phyloP scores from a whole-genome alignment of 108 stramenopile species.

The Nitzschia putrida region DNA sequence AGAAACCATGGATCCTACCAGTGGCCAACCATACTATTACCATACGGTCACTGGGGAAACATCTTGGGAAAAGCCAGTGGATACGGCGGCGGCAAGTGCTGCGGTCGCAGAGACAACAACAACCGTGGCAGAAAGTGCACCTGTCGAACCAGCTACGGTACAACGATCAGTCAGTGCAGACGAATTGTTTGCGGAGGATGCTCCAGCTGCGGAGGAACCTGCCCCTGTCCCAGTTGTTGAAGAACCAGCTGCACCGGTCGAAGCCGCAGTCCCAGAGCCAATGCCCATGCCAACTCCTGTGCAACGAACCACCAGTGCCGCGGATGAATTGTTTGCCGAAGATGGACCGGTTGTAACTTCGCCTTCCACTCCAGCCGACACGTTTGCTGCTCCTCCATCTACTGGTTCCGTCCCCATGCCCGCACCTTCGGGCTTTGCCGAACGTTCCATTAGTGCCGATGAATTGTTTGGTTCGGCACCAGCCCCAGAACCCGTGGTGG shows the following conservation, averaged over 20 bases:
- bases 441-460: conserved; percentile 11
- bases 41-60: conserved; percentile 59
- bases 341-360: neutral
- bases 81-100: neutral
- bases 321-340: neutral
- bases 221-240: neutral
- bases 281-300: neutral
- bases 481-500: no score
- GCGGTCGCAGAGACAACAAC: neutral
- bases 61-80: conserved; percentile 61
- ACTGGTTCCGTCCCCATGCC: no score
- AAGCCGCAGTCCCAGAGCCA: conserved; percentile 2
- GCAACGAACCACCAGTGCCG: neutral
- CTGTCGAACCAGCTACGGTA: neutral
- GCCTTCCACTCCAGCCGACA: neutral
- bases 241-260: neutral
- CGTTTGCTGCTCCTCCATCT: no score
- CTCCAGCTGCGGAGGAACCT: neutral
- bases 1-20: conserved; percentile 54
- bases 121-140: neutral
- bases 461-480: conserved; percentile 23
- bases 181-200: conserved; percentile 35
- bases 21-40: conserved; percentile 59
- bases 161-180: conserved; percentile 29
- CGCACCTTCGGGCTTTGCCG: no score